Percentiles rank a stretch among this genome's conserved stretches.
phyloP scores from a whole-genome alignment of 2,329 filamentous ascomycete genomes.

The Cladosporium phlei region DNA sequence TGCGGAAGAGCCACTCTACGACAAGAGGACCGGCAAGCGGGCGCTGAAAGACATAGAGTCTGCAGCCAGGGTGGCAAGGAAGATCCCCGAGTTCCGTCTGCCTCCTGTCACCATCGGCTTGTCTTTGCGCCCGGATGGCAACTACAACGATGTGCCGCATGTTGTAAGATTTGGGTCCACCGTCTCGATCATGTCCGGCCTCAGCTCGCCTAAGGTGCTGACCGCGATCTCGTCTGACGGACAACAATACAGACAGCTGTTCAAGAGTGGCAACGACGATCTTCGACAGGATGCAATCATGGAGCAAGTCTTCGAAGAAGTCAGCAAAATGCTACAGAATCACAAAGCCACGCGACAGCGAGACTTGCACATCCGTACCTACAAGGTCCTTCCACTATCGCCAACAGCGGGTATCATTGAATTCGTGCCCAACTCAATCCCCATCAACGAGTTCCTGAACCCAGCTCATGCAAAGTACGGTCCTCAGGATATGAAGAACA shows the following conservation, averaged over 20 bases:
- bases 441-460: conserved; percentile 86
- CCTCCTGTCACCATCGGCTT: conserved; percentile 89
- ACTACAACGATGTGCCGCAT: conserved; percentile 74
- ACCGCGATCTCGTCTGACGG: conserved; percentile 77
- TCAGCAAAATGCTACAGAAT: conserved; percentile 80
- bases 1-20: conserved; percentile 50
- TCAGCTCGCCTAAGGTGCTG: conserved; percentile 91
- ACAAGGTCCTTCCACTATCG: conserved; percentile 91
- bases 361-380: conserved; percentile 85
- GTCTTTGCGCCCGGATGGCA: conserved; percentile 63
- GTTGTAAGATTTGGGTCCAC: conserved; percentile 66
- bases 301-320: conserved; percentile 98
- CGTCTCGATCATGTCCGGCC: conserved; percentile 81
- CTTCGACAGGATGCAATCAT: conserved; percentile 96
- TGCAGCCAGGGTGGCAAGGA: conserved; percentile 59
- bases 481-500: conserved; percentile 74
- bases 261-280: conserved; percentile 94
- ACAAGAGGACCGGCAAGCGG: conserved; percentile 38
- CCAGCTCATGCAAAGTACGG: conserved; percentile 84
- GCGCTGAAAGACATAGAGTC: conserved; percentile 58
- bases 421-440: conserved; percentile 90
- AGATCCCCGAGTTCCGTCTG: conserved; percentile 60
- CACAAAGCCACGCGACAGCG: conserved; percentile 84
- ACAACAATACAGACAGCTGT: conserved; percentile 76
- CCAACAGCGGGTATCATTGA: conserved; percentile 87